These are phyloP conservation scores for Ascochyta fabae DNA, from an alignment of 2,329 filamentous ascomycete genomes.

Conservation along the genomic window DNA sequence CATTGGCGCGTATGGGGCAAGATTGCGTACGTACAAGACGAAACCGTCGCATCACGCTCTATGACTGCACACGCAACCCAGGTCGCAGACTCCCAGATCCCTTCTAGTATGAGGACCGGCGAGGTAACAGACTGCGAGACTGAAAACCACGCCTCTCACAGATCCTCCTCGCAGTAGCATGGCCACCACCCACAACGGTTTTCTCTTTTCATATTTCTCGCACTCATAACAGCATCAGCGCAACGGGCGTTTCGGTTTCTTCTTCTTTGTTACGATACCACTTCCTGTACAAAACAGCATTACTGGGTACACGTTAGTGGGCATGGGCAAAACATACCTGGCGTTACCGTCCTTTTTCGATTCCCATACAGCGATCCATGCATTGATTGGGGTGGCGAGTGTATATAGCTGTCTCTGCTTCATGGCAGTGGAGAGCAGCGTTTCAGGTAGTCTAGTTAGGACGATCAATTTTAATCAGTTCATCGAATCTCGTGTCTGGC, in stretches of 20 bases:
- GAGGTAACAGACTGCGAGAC: not conserved
- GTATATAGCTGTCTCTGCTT: not conserved
- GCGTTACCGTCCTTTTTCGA: not conserved
- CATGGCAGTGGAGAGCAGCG: not conserved
- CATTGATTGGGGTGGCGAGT: slow-evolving; percentile 2
- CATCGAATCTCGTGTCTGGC: not conserved
- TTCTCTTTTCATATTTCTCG: not conserved
- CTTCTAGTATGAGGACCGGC: slow-evolving; percentile 8
- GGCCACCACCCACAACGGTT: not conserved
- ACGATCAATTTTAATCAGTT: not conserved
- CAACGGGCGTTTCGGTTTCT: slow-evolving; percentile 2
- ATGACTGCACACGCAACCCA: not conserved
- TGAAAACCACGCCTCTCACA: not conserved
- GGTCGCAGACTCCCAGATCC: not conserved
- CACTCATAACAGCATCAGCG: not conserved
- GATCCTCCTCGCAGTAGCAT: slow-evolving; percentile 2
- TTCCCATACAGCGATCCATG: not conserved
- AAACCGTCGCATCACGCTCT: slow-evolving; percentile 5
- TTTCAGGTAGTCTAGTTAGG: not conserved
- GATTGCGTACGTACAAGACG: slow-evolving; percentile 66
- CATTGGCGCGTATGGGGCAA: slow-evolving; percentile 91
- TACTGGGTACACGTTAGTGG: not conserved
- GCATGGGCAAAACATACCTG: not conserved
- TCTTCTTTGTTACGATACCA: slow-evolving; percentile 8
- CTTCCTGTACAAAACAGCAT: slow-evolving; percentile 11